phyloP scores from a whole-genome alignment of 768 basidiomycete species.

The Tylopilus subfusipes region DNA sequence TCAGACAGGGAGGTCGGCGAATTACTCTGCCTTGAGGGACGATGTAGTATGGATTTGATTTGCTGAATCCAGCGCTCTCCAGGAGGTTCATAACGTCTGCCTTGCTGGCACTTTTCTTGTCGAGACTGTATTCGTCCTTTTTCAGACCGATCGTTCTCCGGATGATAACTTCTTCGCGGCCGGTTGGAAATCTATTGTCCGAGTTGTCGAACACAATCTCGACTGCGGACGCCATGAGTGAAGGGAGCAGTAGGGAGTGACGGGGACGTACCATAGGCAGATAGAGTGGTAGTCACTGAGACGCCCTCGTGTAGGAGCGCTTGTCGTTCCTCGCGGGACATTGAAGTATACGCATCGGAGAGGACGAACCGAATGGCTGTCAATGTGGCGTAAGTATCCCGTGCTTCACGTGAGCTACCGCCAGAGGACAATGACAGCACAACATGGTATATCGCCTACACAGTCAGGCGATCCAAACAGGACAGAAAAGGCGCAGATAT shows the following conservation, averaged over 20 bases:
- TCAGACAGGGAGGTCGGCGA: constrained; percentile 9
- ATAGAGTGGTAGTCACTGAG: constrained; percentile 81
- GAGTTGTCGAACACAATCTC: constrained; percentile 97
- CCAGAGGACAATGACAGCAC: background rate
- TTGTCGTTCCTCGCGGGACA: constrained; percentile 90
- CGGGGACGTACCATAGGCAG: constrained; percentile 69
- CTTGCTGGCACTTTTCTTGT: constrained; percentile 92
- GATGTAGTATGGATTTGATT: constrained; percentile 98
- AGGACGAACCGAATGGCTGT: constrained; percentile 95
- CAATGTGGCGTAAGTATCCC: constrained; percentile 3
- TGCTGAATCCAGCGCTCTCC: constrained; percentile 95
- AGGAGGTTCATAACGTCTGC: constrained; percentile 97
- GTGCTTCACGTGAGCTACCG: background rate
- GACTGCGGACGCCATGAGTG: constrained; percentile 34
- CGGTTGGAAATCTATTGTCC: constrained; percentile 92
- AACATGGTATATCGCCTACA: background rate
- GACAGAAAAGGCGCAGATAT: background rate
- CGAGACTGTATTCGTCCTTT: constrained; percentile 97
- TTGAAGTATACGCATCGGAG: constrained; percentile 95
- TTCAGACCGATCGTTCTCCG: constrained; percentile 95
- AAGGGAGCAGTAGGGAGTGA: background rate
- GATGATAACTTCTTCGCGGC: constrained; percentile 80
- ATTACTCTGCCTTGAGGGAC: constrained; percentile 95
- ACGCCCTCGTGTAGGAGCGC: constrained; percentile 93
- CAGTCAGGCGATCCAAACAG: background rate